A percentile compares a stretch with the other conserved stretches of the same genome.
Conservation (phyloP, 2,329 filamentous ascomycete species). For the Anthostomella pinea region DNA sequence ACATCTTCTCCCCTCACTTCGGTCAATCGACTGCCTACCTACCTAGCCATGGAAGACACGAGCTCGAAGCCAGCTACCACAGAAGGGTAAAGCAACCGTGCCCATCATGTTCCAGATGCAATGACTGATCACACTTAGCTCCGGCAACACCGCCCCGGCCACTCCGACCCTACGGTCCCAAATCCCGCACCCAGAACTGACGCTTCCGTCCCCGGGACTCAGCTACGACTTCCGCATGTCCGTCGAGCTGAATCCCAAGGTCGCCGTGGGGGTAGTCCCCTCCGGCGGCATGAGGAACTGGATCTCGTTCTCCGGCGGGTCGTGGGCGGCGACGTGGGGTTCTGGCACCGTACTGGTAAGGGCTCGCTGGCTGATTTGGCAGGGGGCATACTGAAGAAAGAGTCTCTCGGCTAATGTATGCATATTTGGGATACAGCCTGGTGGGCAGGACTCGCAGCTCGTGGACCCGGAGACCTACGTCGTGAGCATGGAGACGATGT, state of each 20-base stretch:
- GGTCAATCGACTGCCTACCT: too few relatives aligned
- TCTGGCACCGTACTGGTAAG: constrained; percentile 42
- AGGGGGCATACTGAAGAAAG: constrained; percentile 2
- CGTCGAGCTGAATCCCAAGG: constrained; percentile 42
- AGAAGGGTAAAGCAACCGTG: too few relatives aligned
- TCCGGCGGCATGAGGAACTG: constrained; percentile 44
- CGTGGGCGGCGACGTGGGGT: constrained; percentile 48
- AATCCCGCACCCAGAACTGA: constrained; percentile 35
- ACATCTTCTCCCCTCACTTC: too few relatives aligned
- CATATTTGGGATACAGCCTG: constrained; percentile 24
- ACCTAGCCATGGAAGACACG: too few relatives aligned
- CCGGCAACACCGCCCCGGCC: not conserved
- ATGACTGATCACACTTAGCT: not conserved
- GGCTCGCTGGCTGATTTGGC: not conserved
- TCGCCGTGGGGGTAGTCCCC: constrained; percentile 40
- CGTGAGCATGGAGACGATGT: constrained; percentile 44
- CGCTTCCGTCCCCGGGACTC: constrained; percentile 44
- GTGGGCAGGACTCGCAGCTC: constrained; percentile 37
- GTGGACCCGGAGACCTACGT: constrained; percentile 27
- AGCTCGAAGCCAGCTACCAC: too few relatives aligned
- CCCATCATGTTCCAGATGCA: too few relatives aligned
- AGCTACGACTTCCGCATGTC: constrained; percentile 51
- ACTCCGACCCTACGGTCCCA: not conserved
- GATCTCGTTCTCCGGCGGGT: constrained; percentile 45
- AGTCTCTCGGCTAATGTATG: not conserved